Conservation (phyloP, 2,329 filamentous ascomycete genomes). For the Aspergillus novofumigatus region DNA sequence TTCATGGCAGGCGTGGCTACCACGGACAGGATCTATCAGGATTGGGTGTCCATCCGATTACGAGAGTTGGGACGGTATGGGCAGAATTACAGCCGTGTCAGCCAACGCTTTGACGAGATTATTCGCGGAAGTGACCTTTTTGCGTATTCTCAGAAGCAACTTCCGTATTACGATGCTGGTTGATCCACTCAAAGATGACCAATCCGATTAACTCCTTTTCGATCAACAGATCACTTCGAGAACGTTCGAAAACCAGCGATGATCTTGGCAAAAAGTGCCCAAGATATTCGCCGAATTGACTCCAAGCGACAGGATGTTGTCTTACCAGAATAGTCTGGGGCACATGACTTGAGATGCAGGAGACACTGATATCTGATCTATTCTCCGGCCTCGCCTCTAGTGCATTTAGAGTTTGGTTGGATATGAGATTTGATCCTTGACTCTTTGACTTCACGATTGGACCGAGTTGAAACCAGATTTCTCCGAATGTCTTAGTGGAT, state of each 20-base stretch:
- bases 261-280: neutral
- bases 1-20: constrained; percentile 25
- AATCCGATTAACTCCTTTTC: neutral
- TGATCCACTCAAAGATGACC: neutral
- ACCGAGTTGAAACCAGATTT: neutral
- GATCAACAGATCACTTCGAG: neutral
- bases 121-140: constrained; percentile 16
- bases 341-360: neutral
- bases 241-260: neutral
- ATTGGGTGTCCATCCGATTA: constrained; percentile 26
- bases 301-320: neutral
- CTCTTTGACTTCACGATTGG: no score
- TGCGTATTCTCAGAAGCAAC: constrained; percentile 1
- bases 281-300: neutral
- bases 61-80: constrained; percentile 22
- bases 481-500: neutral
- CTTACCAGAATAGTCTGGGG: neutral
- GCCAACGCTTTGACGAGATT: constrained; percentile 20
- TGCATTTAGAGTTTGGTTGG: neutral
- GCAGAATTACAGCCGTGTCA: constrained; percentile 20
- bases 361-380: neutral
- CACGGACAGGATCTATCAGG: constrained; percentile 20
- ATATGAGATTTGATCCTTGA: no score
- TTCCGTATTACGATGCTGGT: neutral
- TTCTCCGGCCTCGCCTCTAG: neutral